Evolutionary conservation across 2,329 filamentous ascomycete species (phyloP).

Genomic region (Xylaria sp.): DNA sequence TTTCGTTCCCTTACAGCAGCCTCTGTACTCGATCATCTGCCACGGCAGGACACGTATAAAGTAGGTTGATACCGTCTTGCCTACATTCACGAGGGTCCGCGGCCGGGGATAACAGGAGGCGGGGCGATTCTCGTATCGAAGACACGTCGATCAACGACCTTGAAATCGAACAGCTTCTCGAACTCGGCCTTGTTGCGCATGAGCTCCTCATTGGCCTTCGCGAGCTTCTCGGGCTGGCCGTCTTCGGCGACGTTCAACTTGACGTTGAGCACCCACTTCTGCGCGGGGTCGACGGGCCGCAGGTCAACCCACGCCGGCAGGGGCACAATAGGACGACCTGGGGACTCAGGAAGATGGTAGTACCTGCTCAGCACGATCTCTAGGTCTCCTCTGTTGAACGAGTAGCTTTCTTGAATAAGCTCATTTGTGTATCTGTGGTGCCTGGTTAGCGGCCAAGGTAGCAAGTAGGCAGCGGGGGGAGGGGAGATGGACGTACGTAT

Average conservation of each 20-base stretch:
- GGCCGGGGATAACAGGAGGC: slow-evolving; percentile 36
- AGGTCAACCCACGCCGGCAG: slow-evolving; percentile 61
- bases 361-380: slow-evolving; percentile 64
- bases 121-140: slow-evolving; percentile 48
- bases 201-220: slow-evolving; percentile 64
- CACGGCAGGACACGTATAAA: neutral
- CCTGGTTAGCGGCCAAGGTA: neutral
- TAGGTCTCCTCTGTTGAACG: slow-evolving; percentile 63
- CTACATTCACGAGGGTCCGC: slow-evolving; percentile 25
- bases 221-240: slow-evolving; percentile 66
- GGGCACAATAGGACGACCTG: slow-evolving; percentile 42
- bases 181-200: slow-evolving; percentile 72
- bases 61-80: neutral
- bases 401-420: slow-evolving; percentile 63
- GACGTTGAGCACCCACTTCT: slow-evolving; percentile 66
- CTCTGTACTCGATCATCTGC: neutral
- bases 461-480: neutral
- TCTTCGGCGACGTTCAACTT: slow-evolving; percentile 65
- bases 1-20: too few species aligned
- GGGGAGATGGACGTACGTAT: slow-evolving; percentile 55
- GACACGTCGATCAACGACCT: slow-evolving; percentile 67
- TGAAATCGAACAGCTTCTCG: slow-evolving; percentile 85
- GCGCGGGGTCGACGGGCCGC: slow-evolving; percentile 59
- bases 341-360: slow-evolving; percentile 53
- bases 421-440: slow-evolving; percentile 61